Evolutionary conservation across 2,329 filamentous ascomycete genomes (phyloP), one percentile per base, ranked within the genome.

Genomic region (Paracorniculantispora psalliotae): DNA sequence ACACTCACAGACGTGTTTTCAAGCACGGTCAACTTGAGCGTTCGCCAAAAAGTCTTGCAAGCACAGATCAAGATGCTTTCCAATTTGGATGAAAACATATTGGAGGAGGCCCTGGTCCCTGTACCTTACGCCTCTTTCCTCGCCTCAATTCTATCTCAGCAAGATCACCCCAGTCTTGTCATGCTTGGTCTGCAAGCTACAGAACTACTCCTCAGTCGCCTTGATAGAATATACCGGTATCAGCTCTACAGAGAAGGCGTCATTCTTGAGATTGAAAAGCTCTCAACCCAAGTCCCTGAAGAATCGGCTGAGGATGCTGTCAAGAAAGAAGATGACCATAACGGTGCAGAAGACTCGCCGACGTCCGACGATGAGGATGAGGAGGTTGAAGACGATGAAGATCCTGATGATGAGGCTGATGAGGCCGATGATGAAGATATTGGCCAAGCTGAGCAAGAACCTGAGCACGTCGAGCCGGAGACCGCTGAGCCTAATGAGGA

Each of bases 51-150:
- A 74, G 94, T 99, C 2, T 81, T 99, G 35, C 91, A 86, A 21
- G 94, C 93, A n/a, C 94, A 99, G 68, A 78, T 97, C 47, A 97
- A 97, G 76, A 97, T 99, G 91, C 82, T 99, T 10, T 96, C 92
- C 13, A 96, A 97, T 64, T 77, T 99, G n/a, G 91, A 97, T 66
- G 86, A 85, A 46, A 80, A 83, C 39, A 91, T 99, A 53, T 82
- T 99, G 4, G 83, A 91, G 62, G 93, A 97, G 66, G 89, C 93
- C 9, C 76, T 99, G 30, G 88, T 88, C 26, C 84, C 90, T 17
- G 92, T 99, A 1, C 91, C 94, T 0, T 99, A 97, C 72, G 92
- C 94, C 2, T 99, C 96, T 0, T 97, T 96, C 71, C 76, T 99
- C 30, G 94, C 94, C 2, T 92, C 93, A 0, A 99, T 99, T 61